Evolutionary conservation across 2,329 filamentous ascomycete genomes (phyloP), one percentile per base, ranked within the genome.

Genomic region (Fusarium nanum): DNA sequence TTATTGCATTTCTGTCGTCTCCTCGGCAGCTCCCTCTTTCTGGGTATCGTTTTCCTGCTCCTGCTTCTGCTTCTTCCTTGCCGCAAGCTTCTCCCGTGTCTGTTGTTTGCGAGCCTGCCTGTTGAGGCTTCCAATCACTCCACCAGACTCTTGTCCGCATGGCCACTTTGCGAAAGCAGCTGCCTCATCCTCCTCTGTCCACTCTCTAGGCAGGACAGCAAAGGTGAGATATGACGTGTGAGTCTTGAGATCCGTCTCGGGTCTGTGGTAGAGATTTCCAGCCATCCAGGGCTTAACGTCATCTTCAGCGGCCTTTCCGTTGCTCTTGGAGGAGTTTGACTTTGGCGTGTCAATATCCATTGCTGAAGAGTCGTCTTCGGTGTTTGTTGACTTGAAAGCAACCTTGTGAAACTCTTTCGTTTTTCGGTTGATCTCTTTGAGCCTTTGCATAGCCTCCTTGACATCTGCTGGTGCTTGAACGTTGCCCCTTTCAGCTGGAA

Each of bases 201-300:
- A 99, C 67, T 92, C 90, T 45, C 89, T 86, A n/a, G 96, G 95
- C 64, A 99, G 81, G 5, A 96, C 84, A 0, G 96, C 96, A 82
- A 99, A 99, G 7, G 97, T 92, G 7, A 99, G 86, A 78, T 99
- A 99, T n/a, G 92, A 96, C 0, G 96, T 99, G 80, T 99, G 96
- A 10, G 93, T 96, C 85, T 97, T 98, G 64, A 98, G 83, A 76
- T 99, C 96, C 1, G 90, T 83, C 81, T 99, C 96, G 0, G 92
- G 90, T 25, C 93, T 88, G 75, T 97, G 93, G 30, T 93, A 86
- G 42, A 98, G 76, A 28, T 89, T 88, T 2, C 96, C 96, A 66
- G 94, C 88, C 77, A 92, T 88, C 82, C 91, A 97, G 2, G 87
- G 79, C 67, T 92, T 89, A 7, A 58, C 44, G 14, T 79, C 76